Evolutionary conservation across 805 yeast genomes (phyloP), one percentile per base, ranked within the genome.

Genomic region (Isabelozyma rhagii): DNA sequence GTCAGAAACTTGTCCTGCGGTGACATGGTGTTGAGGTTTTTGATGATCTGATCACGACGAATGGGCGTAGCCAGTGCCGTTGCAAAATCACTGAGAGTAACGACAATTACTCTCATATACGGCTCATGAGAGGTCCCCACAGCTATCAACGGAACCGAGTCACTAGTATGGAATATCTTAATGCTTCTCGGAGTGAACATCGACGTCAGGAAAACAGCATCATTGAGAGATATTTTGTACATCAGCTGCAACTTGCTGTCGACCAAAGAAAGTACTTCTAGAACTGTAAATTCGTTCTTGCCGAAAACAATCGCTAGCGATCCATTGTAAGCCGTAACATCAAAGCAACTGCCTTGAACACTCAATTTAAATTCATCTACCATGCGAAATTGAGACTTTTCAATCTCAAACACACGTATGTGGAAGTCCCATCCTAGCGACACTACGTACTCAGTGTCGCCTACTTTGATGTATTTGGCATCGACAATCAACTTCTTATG

Each of bases 41-140:
- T 62, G 39, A 64, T 36, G 46, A 61, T 66, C 51, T 62, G 71
- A 51, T 57, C 60, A 38, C 71, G 51, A 44, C 50, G 47, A 36
- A 69, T 62, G 9, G 52, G 56, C 10, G 41, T 47, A 11, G 18
- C 47, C 51, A 9, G 34, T 4, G 27, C 17, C 13, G 13, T 14
- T 8, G 48, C 46, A 46, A 47, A 27, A 40, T 57, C 61, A 1
- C 83, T 80, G n/a, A 83, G 52, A 29, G 70, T 62, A 0, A 83
- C 74, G 0, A 87, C 63, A 1, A 89, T 76, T 10, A 87, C 55
- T 55, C 96, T 66, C 88, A 87, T 81, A 58, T 75, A 86, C 4
- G 97, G 97, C 11, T 80, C 77, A 58, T 89, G 93, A 1, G 91
- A 83, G 0, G 97, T 89, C 0, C 84, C 89, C 7, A 87, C 77